Evolutionary conservation across 257 asterid species (phyloP).

Genomic region (Solanum phureja): DNA sequence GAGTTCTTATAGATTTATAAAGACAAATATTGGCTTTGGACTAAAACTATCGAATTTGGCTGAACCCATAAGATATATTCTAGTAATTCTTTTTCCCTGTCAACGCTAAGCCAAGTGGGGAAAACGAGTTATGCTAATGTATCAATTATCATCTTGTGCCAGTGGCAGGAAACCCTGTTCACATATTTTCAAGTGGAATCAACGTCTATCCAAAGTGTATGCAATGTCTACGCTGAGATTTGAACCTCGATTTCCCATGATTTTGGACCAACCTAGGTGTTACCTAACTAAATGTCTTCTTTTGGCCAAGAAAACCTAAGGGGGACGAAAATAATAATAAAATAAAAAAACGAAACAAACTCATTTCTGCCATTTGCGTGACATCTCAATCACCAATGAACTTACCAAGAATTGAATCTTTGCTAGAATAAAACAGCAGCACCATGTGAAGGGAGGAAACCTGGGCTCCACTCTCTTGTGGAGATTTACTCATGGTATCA

Average conservation of each 20-base stretch:
- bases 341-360: not conserved
- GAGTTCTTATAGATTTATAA: too few species aligned
- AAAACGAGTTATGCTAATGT: not conserved
- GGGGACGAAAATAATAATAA: too few species aligned
- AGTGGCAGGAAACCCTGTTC: not conserved
- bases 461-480: too few species aligned
- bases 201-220: not conserved
- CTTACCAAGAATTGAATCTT: not conserved
- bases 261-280: not conserved
- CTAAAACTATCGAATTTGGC: too few species aligned
- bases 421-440: not conserved
- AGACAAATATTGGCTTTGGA: not conserved
- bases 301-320: not conserved
- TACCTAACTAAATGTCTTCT: not conserved
- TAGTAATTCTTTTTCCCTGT: too few species aligned
- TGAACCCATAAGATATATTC: too few species aligned
- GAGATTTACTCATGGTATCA: too few species aligned
- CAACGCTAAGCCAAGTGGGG: not conserved
- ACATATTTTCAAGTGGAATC: not conserved
- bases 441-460: too few species aligned
- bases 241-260: not conserved
- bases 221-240: not conserved
- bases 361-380: not conserved
- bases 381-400: not conserved
- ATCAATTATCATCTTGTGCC: not conserved